Evolutionary conservation across 768 basidiomycete genomes (phyloP).

Genomic region (Cyclocybe aegerita): DNA sequence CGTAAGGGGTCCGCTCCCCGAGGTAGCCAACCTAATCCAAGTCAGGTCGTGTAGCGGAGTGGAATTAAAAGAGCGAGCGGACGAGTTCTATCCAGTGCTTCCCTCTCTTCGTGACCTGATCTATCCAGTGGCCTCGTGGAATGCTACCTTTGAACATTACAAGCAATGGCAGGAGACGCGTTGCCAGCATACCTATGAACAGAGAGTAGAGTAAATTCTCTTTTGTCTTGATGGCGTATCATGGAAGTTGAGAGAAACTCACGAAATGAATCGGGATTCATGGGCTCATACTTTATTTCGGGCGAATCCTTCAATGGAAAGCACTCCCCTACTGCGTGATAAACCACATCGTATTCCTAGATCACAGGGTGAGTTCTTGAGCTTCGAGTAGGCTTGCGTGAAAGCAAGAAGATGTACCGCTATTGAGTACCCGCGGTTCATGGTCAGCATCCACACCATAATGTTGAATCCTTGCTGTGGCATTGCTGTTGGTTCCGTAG

Average conservation of each 20-base stretch:
- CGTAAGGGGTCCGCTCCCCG: constrained; percentile 64
- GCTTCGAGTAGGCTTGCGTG: constrained; percentile 2
- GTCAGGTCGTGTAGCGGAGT: constrained; percentile 7
- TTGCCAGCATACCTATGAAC: constrained; percentile 61
- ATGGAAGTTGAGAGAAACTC: constrained; percentile 25
- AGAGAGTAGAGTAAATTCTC: too few relatives aligned
- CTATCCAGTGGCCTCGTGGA: constrained; percentile 73
- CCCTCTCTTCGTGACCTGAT: constrained; percentile 55
- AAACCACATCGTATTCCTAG: constrained; percentile 76
- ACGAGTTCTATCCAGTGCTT: constrained; percentile 88
- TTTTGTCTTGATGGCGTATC: constrained; percentile 4
- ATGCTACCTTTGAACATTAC: constrained; percentile 87
- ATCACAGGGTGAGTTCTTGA: constrained; percentile 3
- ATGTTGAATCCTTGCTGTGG: constrained; percentile 32
- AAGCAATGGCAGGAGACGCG: constrained; percentile 72
- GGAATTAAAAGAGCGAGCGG: neutral
- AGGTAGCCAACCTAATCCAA: constrained; percentile 50
- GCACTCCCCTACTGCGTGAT: constrained; percentile 57
- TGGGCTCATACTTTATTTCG: constrained; percentile 50
- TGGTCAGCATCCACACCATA: constrained; percentile 77
- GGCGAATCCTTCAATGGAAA: constrained; percentile 45
- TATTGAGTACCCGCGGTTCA: constrained; percentile 71
- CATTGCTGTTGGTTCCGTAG: too few relatives aligned
- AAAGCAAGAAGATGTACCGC: constrained; percentile 42
- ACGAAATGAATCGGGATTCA: constrained; percentile 68